Base-by-base conservation (phyloP, 805 yeast genomes). In the Metschnikowia kunwiensis region DNA sequence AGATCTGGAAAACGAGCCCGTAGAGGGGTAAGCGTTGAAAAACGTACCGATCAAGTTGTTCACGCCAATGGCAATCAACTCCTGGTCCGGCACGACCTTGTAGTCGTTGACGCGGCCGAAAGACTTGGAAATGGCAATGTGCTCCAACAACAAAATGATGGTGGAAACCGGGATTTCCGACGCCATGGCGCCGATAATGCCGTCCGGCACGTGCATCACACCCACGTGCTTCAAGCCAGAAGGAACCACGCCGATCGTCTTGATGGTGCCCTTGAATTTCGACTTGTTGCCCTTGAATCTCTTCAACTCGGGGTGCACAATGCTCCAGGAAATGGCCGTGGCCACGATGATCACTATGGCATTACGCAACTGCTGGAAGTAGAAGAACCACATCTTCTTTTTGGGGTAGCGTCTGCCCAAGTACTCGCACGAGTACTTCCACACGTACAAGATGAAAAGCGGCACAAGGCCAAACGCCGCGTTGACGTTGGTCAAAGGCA, bases 1-100 rank as follows among this genome's bases (percentile, higher is more conserved):
- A 29, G 96, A 84, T 69, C 97, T 81, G 13, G 95, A 85, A 61
- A 89, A 89, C 1, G 97, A 89, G 30, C 97, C 97, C 4, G 97
- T 89, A 6, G 95, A 88, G 7, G 97, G 97, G 60, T 89, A 89
- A 6, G 97, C 96, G 54, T 78, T 74, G 75, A 89, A 89, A 57
- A 88, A 86, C 14, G 95, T 86, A 50, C 96, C 96, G 50, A 89
- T 72, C 58, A 89, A 72, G 63, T 89, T 89, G 36, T 93, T 82
- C 30, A 83, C 85, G 54, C 97, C 97, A 61, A 89, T 89, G 27
- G 97, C 96, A 54, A 89, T 75, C 37, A 89, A 74, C 61, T 89
- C 97, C 70, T 89, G 97, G 63, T 89, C 91, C 32, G 97, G 96
- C 42, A 81, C 76, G 51, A 89, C 82, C 52, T 86, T 86, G 64